Base-by-base conservation (phyloP, 441 rosid species). In the Geranium incanum region DNA sequence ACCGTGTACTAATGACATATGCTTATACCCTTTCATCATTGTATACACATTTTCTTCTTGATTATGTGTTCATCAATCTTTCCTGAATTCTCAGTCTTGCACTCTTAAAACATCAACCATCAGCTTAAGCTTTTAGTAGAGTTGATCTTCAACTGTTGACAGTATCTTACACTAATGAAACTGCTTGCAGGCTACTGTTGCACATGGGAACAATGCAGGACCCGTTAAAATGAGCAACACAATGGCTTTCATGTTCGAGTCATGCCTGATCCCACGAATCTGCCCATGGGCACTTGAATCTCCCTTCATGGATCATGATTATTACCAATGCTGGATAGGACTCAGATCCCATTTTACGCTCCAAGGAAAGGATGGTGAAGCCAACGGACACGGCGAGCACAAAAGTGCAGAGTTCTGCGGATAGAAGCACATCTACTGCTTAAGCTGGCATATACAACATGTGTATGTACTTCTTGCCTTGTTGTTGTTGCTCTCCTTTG, bases 191-290 rank as follows among this genome's bases (percentile, higher is more conserved):
- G 91, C 91, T 16, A 90, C 97, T 6, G 73, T 92, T 55, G 83
- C 85, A 36, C 76, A 66, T 0, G 95, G 86, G 72, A 85, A 86
- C 19, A 85, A 91, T 68, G 85, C 85, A 67, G 87, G 83, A 45
- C 97, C 97, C 0, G 73, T 75, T 19, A 89, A 78, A 80, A 85
- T 94, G 70, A 83, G 84, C 0, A 82, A 87, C 62, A 92, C 99
- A 37, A 86, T 94, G 97, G 97, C 97, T 13, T 94, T 94, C 84
- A 94, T 94, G 98, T 90, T 94, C 6, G 97, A 94, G 77, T 90
- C 98, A 12, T 88, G 87, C 74, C 85, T 94, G 74, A 87, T 92
- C 66, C 99, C 99, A 18, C 87, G 93, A 80, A 84, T 88, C 81
- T 90, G 97, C 78, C 83, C 73, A 1, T 92, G 97, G 97, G 97